Percentiles rank a stretch among this genome's conserved stretches.
phyloP scores from a whole-genome alignment of 2,329 filamentous ascomycete genomes.

The Aureobasidium sp. region DNA sequence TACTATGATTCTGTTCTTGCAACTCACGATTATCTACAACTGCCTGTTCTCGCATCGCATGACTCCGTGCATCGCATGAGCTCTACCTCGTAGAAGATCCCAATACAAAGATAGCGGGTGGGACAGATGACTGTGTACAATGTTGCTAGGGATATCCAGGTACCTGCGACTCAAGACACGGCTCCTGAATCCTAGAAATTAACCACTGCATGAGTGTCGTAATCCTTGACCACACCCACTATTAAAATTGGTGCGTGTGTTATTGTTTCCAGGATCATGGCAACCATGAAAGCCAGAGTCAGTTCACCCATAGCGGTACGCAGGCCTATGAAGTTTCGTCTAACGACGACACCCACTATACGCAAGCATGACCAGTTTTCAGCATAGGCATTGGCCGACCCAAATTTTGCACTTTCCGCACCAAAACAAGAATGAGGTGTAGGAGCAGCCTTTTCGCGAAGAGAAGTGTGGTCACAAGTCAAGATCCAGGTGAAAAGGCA shows the following conservation, averaged over 20 bases:
- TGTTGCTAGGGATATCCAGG: not conserved
- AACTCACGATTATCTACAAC: not conserved
- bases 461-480: conserved; percentile 5
- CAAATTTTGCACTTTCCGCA: not conserved
- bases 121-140: not conserved
- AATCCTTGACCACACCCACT: not conserved
- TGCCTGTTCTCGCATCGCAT: not conserved
- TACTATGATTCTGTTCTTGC: not conserved
- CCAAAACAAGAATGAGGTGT: not conserved
- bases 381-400: not conserved
- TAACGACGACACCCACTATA: conserved; percentile 4
- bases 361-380: not conserved
- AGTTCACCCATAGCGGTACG: not conserved
- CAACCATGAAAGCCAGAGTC: not conserved
- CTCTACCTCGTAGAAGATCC: not conserved
- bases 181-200: not conserved
- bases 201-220: not conserved
- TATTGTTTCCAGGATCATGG: not conserved
- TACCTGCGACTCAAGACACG: not conserved
- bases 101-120: not conserved
- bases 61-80: not conserved
- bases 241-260: not conserved
- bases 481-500: not conserved
- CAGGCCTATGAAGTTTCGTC: not conserved
- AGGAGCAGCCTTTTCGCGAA: not conserved